Evolutionary conservation across 148 eudicot species (phyloP).

Genomic region (Nepenthes gracilis): DNA sequence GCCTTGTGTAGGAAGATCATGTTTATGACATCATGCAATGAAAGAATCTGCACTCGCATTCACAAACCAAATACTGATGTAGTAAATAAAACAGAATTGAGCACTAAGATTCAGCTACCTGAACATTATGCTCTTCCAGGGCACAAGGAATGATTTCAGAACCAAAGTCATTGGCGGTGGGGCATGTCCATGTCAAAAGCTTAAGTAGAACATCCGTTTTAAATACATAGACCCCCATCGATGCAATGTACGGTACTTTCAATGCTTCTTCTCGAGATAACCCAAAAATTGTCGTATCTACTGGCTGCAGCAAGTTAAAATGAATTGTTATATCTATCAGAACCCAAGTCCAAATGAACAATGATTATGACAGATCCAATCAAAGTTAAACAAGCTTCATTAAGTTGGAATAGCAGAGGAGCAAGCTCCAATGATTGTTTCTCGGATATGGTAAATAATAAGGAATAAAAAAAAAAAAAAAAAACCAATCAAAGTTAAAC

Average conservation of each 20-base stretch:
- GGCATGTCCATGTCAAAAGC: conserved; percentile 53
- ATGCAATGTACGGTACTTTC: conserved; percentile 69
- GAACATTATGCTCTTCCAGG: conserved; percentile 55
- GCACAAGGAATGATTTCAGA: conserved; percentile 87
- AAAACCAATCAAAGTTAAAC: too few relatives aligned
- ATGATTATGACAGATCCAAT: too few relatives aligned
- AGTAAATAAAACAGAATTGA: neutral
- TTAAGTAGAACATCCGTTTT: conserved; percentile 62
- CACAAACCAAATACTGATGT: neutral
- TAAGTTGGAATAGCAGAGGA: too few relatives aligned
- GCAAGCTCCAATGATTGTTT: neutral
- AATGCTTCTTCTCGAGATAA: conserved; percentile 55
- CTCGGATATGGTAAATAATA: neutral
- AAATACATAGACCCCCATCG: conserved; percentile 96
- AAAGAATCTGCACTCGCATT: neutral
- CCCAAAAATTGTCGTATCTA: conserved; percentile 77
- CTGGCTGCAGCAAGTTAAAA: conserved; percentile 46
- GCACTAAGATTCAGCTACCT: conserved; percentile 23
- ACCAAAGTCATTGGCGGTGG: conserved; percentile 82
- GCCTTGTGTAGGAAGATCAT: too few relatives aligned
- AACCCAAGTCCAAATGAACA: neutral
- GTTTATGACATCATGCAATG: neutral
- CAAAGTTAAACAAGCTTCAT: too few relatives aligned
- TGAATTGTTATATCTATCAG: neutral
- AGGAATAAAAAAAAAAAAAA: neutral